Percentiles rank a stretch among this genome's conserved stretches.
These are phyloP conservation scores for Penicillium sp. DNA, from an alignment of 2,329 filamentous ascomycete species.

Conservation along the genomic window DNA sequence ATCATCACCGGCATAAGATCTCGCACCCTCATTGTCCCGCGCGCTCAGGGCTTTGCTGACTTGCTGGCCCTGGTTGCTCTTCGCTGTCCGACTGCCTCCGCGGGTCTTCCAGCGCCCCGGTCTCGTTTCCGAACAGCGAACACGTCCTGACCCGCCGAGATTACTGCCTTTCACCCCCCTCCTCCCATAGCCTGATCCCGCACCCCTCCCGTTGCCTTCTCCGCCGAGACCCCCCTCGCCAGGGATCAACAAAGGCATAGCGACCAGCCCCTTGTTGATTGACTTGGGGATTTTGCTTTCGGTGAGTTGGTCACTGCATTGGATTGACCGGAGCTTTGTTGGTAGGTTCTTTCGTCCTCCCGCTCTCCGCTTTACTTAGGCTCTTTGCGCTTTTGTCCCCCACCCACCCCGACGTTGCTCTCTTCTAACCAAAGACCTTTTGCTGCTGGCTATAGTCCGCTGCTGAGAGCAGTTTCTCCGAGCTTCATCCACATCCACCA, in stretches of 20 bases:
- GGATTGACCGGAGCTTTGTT: slow-evolving; percentile 28
- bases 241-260: slow-evolving; percentile 16
- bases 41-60: slow-evolving; percentile 14
- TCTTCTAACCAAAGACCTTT: slow-evolving; percentile 3
- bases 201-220: slow-evolving; percentile 16
- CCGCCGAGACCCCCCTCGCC: slow-evolving; percentile 2
- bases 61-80: slow-evolving; percentile 10
- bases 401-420: slow-evolving; percentile 8
- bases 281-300: slow-evolving; percentile 15
- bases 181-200: slow-evolving; percentile 20
- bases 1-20: slow-evolving; percentile 26
- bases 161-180: slow-evolving; percentile 24
- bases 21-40: slow-evolving; percentile 15
- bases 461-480: slow-evolving; percentile 24
- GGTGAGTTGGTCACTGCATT: slow-evolving; percentile 18
- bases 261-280: slow-evolving; percentile 7
- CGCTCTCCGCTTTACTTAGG: slow-evolving; percentile 16
- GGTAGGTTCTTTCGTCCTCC: slow-evolving; percentile 25
- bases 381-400: slow-evolving; percentile 2
- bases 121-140: slow-evolving; percentile 13
- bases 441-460: slow-evolving; percentile 11
- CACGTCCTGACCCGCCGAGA: slow-evolving; percentile 24
- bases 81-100: slow-evolving; percentile 8
- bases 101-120: slow-evolving; percentile 9
- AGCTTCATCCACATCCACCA: slow-evolving; percentile 26